phyloP scores from a whole-genome alignment of 164 flowering plant genomes.

The Sedum album region DNA sequence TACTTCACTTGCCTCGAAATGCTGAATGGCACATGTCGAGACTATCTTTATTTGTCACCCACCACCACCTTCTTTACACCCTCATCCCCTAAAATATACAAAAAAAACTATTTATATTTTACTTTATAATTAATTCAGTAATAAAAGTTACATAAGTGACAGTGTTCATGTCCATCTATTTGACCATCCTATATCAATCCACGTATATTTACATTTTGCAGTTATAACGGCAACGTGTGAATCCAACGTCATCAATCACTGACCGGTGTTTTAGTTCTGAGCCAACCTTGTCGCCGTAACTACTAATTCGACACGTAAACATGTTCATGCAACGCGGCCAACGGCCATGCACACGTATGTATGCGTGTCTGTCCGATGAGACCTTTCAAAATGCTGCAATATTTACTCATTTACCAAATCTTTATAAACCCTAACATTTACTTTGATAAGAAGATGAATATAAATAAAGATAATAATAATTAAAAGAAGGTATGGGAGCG shows the following conservation, averaged over 20 bases:
- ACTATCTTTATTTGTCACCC: background rate
- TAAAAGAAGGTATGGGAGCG: background rate
- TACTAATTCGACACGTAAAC: constrained; percentile 3
- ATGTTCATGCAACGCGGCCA: background rate
- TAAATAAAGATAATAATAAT: too few species aligned
- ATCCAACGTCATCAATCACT: background rate
- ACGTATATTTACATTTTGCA: too few species aligned
- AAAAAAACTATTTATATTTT: too few species aligned
- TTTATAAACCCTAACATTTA: too few species aligned
- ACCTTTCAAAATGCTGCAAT: background rate
- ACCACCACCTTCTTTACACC: background rate
- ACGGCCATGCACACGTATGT: background rate
- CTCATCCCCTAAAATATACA: too few species aligned
- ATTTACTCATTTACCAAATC: too few species aligned
- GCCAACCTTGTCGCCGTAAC: background rate
- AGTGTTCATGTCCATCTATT: too few species aligned
- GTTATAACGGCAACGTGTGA: too few species aligned
- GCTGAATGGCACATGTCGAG: background rate
- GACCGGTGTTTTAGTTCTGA: background rate
- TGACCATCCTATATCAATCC: too few species aligned
- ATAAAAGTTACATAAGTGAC: too few species aligned
- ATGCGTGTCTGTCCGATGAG: background rate
- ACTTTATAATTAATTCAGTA: too few species aligned
- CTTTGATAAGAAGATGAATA: too few species aligned
- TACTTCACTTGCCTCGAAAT: constrained; percentile 4